Evolutionary conservation across 129 eudicot species (phyloP), one percentile per base, ranked within the genome.

Genomic region (Artemisia argyi): DNA sequence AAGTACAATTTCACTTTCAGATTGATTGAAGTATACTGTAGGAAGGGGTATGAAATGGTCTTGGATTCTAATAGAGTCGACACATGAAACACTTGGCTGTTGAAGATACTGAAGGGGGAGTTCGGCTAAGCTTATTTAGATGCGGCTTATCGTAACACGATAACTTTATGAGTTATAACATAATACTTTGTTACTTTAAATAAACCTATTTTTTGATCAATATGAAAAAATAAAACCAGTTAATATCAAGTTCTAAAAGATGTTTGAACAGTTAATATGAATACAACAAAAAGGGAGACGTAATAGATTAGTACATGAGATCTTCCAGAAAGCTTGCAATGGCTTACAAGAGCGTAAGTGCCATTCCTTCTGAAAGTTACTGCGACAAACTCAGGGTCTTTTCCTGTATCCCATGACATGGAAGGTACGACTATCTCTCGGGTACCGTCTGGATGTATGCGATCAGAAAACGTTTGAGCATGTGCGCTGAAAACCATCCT

Each of bases 401-500:
- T 68, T 35, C 80, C 80, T 19, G 76, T 82, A 72, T 79, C 88
- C 90, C 90, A 85, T 26, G 90, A 79, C 83, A 85, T 82, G 78
- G 85, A 85, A 12, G 87, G 87, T 65, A 85, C 85, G 48, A 83
- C 83, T 58, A 85, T 74, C 76, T 85, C 90, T 1, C 83, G 85
- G 3, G 87, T 85, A 69, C 90, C 90, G 22, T 85, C 87, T 47
- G 83, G 61, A 74, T 85, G 90, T 14, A 64, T 57, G 10, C 68
- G 72, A 62, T 85, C 87, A 52, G 76, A 73, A 71, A 85, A 85
- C 12, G 65, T 80, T 74, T 82, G 83, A 0, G 77, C 56, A 57
- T 85, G 87, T 2, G 87, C 87, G 56, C 87, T 79, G 60, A 85
- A 83, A 61, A 83, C 66, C 46, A 85, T 83, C 83, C 87, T 39